Base-by-base conservation (phyloP, 768 basidiomycete species). In the Xerocomus spinulosus region DNA sequence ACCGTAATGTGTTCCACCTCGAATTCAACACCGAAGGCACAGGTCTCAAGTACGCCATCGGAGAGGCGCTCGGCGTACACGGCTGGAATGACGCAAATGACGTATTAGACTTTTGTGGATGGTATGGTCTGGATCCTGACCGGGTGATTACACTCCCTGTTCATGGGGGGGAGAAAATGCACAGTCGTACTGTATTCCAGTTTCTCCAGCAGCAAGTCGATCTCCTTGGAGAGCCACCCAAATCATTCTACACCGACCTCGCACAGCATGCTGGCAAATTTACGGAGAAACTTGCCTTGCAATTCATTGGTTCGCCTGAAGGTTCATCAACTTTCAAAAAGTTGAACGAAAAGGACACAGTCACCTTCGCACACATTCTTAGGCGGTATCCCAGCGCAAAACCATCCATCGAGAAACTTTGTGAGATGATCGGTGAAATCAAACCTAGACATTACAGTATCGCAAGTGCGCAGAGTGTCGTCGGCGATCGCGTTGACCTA, bases 361-460 rank as follows among this genome's bases (percentile, higher is more conserved):
- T 97, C 36, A 87, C 85, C 1, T 99, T 96, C 63, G 92, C 85
- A 24, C 93, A 98, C 59, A 73, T 98, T 21, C 69, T 99, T 42
- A 74, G 70, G 52, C 77, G 74, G 61, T 97, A 90, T 66, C 73
- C 74, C 20, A 87, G 82, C 51, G 92, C 95, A 24, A 76, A 76
- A 50, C 92, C 92, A 1, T 78, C 81, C 25, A 83, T 98, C 30
- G 91, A 91, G 68, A 82, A 76, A 47, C 76, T 96, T 3, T 93
- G 94, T 59, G 87, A 90, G 64, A 65, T 96, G 58, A 75, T 97
- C 37, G 94, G 92, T 1, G 92, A 96, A 64, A 97, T 92, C 73
- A 93, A 96, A 68, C 94, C 95, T 4, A 79, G 96, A 52, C 96
- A 98, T 68, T 99, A 99, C 69, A 95, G 92, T 67, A 99, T 99